These are phyloP conservation scores for Spergularia azorica DNA, from an alignment of 179 eudicot species.

Conservation along the genomic window DNA sequence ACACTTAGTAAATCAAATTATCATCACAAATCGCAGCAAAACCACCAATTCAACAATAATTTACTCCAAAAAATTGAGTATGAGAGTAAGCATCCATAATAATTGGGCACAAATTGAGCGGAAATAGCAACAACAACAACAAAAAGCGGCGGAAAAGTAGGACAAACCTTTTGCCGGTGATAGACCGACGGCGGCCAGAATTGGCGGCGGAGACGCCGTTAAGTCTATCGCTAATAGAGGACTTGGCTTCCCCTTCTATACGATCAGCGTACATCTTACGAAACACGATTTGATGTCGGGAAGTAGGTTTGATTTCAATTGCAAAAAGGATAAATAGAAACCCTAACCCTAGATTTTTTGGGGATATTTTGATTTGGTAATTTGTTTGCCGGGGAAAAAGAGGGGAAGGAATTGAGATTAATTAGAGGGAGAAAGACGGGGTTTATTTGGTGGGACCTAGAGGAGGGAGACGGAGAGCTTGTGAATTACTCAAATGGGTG, in stretches of 20 bases:
- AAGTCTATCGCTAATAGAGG: constrained; percentile 34
- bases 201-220: constrained; percentile 17
- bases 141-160: background rate
- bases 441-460: too few species aligned
- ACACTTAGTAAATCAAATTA: background rate
- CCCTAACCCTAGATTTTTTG: constrained; percentile 32
- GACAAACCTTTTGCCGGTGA: constrained; percentile 35
- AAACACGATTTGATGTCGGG: background rate
- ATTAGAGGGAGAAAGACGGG: too few species aligned
- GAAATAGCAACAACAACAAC: background rate
- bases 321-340: constrained; percentile 1
- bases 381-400: too few species aligned
- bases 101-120: constrained; percentile 10
- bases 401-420: too few species aligned
- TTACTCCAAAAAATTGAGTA: background rate
- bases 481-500: too few species aligned
- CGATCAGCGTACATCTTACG: constrained; percentile 39
- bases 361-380: constrained; percentile 8
- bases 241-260: constrained; percentile 27
- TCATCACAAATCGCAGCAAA: background rate
- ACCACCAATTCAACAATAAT: constrained; percentile 1
- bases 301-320: background rate
- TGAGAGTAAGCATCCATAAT: background rate
- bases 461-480: too few species aligned
- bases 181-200: constrained; percentile 25